Percentiles rank a stretch among this genome's conserved stretches.
phyloP scores from a whole-genome alignment of 495 filamentous ascomycete genomes.

The Collariella sp. region DNA sequence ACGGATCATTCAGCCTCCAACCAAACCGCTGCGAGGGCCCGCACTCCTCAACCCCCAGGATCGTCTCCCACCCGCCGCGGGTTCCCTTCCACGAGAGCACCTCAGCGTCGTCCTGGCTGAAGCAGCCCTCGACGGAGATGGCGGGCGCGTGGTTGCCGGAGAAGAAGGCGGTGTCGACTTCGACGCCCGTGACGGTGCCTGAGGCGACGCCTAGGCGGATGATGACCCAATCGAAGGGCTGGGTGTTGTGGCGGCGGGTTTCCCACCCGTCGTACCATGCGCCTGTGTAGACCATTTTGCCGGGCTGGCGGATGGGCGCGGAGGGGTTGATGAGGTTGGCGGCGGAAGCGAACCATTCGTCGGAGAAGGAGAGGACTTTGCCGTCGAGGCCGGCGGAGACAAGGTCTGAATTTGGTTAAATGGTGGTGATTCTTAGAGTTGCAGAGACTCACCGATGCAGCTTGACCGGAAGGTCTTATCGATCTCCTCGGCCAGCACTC shows the following conservation, averaged over 20 bases:
- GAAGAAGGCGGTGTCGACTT: slow-evolving; percentile 83
- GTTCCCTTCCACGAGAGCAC: slow-evolving; percentile 51
- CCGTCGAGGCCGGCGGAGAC: slow-evolving; percentile 66
- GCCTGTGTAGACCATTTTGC: slow-evolving; percentile 75
- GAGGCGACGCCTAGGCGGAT: slow-evolving; percentile 71
- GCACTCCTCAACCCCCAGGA: slow-evolving; percentile 61
- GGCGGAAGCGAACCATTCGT: slow-evolving; percentile 86
- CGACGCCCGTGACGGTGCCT: slow-evolving; percentile 67
- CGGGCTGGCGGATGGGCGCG: slow-evolving; percentile 65
- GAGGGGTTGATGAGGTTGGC: slow-evolving; percentile 69
- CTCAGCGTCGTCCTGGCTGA: slow-evolving; percentile 50
- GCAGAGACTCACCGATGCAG: slow-evolving; percentile 50
- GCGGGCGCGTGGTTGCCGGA: slow-evolving; percentile 79
- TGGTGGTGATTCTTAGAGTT: background rate
- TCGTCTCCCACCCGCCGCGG: slow-evolving; percentile 58
- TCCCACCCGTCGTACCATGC: slow-evolving; percentile 98
- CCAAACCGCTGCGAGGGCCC: slow-evolving; percentile 68
- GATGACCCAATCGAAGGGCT: slow-evolving; percentile 76
- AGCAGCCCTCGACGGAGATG: slow-evolving; percentile 73
- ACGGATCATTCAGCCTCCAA: slow-evolving; percentile 59
- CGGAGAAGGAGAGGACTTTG: slow-evolving; percentile 64
- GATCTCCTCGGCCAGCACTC: slow-evolving; percentile 51
- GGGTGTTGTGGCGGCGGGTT: slow-evolving; percentile 74
- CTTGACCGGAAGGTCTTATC: slow-evolving; percentile 62
- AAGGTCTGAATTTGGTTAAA: slow-evolving; percentile 48